These are phyloP conservation scores for Peronospora destructor DNA, from an alignment of 352 stramenopile species.

Conservation along the genomic window DNA sequence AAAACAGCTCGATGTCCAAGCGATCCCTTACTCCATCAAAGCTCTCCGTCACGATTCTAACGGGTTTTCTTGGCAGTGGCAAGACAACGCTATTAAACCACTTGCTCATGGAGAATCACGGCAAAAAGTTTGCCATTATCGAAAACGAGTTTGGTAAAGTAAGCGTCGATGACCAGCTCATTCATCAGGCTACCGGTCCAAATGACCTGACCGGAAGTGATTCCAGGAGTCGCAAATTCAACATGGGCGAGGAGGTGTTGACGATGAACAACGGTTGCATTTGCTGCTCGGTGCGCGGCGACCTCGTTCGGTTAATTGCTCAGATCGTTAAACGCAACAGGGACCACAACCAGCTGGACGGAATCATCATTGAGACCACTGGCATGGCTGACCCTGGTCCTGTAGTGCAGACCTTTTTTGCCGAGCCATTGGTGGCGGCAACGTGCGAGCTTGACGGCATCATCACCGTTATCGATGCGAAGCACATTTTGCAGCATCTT, in stretches of 20 bases:
- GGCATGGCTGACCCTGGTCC: constrained; percentile 85
- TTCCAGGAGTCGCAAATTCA: constrained; percentile 37
- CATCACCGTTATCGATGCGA: constrained; percentile 94
- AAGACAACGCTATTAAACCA: constrained; percentile 96
- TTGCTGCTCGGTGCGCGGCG: constrained; percentile 92
- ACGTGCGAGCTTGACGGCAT: constrained; percentile 88
- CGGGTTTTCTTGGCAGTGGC: constrained; percentile 88
- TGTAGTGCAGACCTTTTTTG: constrained; percentile 90
- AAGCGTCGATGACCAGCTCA: constrained; percentile 87
- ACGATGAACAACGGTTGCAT: constrained; percentile 95
- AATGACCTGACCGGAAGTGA: constrained; percentile 19
- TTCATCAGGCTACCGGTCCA: constrained; percentile 29
- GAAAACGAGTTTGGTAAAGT: constrained; percentile 96
- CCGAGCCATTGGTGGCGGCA: constrained; percentile 78
- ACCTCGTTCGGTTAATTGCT: constrained; percentile 47
- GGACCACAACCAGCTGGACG: constrained; percentile 46
- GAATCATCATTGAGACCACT: constrained; percentile 87
- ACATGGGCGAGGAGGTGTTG: constrained; percentile 66
- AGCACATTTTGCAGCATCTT: constrained; percentile 84
- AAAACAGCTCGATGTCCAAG: constrained; percentile 28
- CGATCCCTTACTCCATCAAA: constrained; percentile 24
- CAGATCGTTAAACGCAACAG: constrained; percentile 53
- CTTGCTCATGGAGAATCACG: constrained; percentile 85
- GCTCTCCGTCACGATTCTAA: constrained; percentile 87
- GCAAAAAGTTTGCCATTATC: constrained; percentile 92